Percentiles rank a stretch among this genome's conserved stretches.
phyloP scores from a whole-genome alignment of 352 stramenopile genomes.

The Globisporangium acanthophoron region DNA sequence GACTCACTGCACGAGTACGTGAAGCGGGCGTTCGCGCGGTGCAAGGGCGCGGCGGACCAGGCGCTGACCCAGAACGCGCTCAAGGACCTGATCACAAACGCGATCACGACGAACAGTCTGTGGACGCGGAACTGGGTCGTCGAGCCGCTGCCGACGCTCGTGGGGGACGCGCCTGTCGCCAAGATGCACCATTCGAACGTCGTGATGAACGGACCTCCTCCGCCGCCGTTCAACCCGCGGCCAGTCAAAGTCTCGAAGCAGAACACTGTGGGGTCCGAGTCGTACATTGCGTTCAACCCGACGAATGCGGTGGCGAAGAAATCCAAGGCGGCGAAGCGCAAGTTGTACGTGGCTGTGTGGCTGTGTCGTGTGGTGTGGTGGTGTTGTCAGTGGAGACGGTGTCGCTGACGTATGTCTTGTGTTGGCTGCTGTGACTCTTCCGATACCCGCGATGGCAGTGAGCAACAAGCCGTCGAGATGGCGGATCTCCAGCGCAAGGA shows the following conservation, averaged over 20 bases:
- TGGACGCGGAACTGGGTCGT: conserved; percentile 83
- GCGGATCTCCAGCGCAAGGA: conserved; percentile 61
- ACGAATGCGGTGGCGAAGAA: conserved; percentile 28
- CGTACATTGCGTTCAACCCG: conserved; percentile 49
- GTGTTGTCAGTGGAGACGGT: not conserved
- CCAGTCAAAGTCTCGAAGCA: conserved; percentile 9
- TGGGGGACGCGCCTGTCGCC: conserved; percentile 32
- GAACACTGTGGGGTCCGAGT: conserved; percentile 13
- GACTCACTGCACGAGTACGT: conserved; percentile 83
- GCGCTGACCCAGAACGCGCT: conserved; percentile 69
- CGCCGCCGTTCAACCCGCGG: conserved; percentile 2
- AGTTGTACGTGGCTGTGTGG: conserved; percentile 27
- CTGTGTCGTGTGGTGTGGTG: not conserved
- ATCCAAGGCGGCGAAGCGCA: conserved; percentile 48
- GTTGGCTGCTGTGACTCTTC: not conserved
- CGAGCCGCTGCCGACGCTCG: conserved; percentile 66
- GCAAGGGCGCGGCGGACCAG: conserved; percentile 72
- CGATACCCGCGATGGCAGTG: not conserved
- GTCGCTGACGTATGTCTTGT: not conserved
- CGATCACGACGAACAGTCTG: conserved; percentile 77
- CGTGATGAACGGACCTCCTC: conserved; percentile 4
- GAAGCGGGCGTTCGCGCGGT: conserved; percentile 77
- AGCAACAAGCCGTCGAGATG: conserved; percentile 23
- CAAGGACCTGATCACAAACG: conserved; percentile 80
- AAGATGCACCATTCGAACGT: conserved; percentile 15